These are phyloP conservation scores for Pezicula rhizophila DNA, from an alignment of 2,329 filamentous ascomycete species.

Conservation along the genomic window DNA sequence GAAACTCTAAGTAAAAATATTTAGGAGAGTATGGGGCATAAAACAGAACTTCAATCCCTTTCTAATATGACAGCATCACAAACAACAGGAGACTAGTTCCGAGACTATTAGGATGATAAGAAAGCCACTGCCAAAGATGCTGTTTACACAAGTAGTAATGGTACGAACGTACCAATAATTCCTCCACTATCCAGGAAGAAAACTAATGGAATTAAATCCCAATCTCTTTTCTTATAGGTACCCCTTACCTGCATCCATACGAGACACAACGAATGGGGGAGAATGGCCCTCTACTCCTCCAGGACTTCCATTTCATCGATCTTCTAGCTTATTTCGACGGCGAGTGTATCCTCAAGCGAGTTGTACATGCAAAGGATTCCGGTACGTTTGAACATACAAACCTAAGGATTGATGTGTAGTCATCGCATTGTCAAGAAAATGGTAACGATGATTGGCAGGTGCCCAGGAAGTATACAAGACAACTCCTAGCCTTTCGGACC, in stretches of 20 bases:
- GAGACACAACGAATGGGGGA: slow-evolving; percentile 37
- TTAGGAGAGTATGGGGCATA: no score
- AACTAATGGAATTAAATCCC: background rate
- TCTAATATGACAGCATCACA: slow-evolving; percentile 22
- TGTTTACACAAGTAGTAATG: slow-evolving; percentile 51
- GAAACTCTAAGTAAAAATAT: no score
- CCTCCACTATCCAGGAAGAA: no score
- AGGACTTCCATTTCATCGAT: slow-evolving; percentile 57
- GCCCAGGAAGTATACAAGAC: slow-evolving; percentile 50
- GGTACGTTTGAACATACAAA: slow-evolving; percentile 23
- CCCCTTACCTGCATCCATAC: slow-evolving; percentile 50
- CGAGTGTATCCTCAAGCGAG: slow-evolving; percentile 55
- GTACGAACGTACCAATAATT: slow-evolving; percentile 23
- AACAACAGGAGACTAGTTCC: slow-evolving; percentile 32
- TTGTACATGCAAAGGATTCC: slow-evolving; percentile 54
- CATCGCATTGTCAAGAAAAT: no score
- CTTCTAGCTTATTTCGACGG: slow-evolving; percentile 55
- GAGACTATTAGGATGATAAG: slow-evolving; percentile 36
- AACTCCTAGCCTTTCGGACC: slow-evolving; percentile 44
- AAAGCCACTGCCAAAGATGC: slow-evolving; percentile 32
- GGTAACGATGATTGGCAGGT: no score
- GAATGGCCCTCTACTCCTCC: slow-evolving; percentile 50
- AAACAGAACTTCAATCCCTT: no score
- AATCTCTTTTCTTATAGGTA: slow-evolving; percentile 7
- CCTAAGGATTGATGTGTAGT: no score